phyloP scores from a whole-genome alignment of 148 eudicot genomes.

The Linanthus parryae region DNA sequence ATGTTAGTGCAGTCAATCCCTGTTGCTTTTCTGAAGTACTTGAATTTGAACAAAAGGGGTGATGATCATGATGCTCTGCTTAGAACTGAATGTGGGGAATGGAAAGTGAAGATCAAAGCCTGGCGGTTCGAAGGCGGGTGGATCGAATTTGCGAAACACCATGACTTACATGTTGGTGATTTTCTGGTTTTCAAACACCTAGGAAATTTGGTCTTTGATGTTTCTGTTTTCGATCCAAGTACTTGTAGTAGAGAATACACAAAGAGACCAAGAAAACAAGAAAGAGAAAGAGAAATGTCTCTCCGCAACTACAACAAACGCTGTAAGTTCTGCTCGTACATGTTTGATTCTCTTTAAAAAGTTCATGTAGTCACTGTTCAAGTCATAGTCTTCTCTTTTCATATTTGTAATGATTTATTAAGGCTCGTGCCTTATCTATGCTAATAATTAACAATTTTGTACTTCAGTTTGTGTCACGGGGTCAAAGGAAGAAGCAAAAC shows the following conservation, averaged over 20 bases:
- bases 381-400: background rate
- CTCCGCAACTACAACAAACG: background rate
- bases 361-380: background rate
- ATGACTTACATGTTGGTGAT: constrained; percentile 6
- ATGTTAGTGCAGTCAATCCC: constrained; percentile 2
- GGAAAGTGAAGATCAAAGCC: constrained; percentile 7
- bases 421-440: background rate
- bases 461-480: no score
- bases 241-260: background rate
- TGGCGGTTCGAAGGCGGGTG: background rate
- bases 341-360: background rate
- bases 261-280: no score
- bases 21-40: constrained; percentile 10
- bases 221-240: background rate
- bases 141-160: background rate
- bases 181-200: constrained; percentile 3
- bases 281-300: background rate
- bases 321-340: background rate
- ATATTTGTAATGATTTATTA: background rate
- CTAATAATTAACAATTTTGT: no score
- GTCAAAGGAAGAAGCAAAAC: no score
- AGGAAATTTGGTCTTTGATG: constrained; percentile 8
- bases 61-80: background rate
- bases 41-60: background rate
- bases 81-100: constrained; percentile 3